Evolutionary conservation across 805 yeast species (phyloP).

Genomic region (Candida dendrica): DNA sequence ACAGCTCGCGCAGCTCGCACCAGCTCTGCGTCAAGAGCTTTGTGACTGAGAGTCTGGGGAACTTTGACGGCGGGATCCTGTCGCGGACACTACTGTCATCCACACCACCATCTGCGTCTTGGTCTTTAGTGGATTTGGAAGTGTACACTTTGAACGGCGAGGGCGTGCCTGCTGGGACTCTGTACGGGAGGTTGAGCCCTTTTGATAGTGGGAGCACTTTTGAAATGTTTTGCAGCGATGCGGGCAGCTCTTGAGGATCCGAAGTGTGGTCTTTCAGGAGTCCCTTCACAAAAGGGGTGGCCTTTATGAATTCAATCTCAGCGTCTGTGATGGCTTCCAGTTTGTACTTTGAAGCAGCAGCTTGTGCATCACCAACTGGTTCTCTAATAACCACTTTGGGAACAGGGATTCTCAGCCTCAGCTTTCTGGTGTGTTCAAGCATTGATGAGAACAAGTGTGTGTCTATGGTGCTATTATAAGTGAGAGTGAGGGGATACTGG

Average conservation of each 20-base stretch:
- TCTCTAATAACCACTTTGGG: no score
- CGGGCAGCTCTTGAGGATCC: not conserved
- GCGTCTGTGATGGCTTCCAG: not conserved
- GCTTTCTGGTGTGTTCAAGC: no score
- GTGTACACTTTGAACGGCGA: not conserved
- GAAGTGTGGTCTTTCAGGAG: not conserved
- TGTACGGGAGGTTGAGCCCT: not conserved
- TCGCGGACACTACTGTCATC: no score
- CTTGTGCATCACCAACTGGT: no score
- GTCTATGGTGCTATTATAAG: no score
- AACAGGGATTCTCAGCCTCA: no score
- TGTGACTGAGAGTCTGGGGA: conserved; percentile 49
- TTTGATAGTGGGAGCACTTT: not conserved
- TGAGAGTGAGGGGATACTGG: no score
- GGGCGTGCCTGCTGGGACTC: not conserved
- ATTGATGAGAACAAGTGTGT: no score
- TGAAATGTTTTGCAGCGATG: not conserved
- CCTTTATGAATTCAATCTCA: not conserved
- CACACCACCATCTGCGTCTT: not conserved
- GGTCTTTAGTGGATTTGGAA: not conserved
- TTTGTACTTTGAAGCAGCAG: no score
- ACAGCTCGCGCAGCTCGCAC: conserved; percentile 61
- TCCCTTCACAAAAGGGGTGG: not conserved
- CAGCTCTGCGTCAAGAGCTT: conserved; percentile 49
- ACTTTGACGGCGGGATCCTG: not conserved